phyloP scores from a whole-genome alignment of 2,329 filamentous ascomycete genomes.

The Colletotrichum agaves region DNA sequence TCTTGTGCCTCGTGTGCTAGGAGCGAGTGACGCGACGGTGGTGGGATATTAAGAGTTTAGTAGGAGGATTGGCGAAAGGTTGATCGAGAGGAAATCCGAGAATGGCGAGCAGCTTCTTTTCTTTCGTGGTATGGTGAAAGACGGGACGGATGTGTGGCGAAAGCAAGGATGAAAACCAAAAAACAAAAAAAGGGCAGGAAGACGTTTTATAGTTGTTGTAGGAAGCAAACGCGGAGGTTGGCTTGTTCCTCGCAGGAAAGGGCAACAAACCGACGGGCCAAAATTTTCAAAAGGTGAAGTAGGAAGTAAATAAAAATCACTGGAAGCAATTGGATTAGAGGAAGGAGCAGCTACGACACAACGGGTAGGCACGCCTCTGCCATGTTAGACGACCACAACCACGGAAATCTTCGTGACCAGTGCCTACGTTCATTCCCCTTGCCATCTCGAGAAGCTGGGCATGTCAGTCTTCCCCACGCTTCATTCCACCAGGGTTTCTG shows the following conservation, averaged over 20 bases:
- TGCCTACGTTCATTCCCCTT: background rate
- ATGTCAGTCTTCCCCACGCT: conserved; percentile 20
- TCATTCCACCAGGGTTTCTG: conserved; percentile 21
- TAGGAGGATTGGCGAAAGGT: background rate
- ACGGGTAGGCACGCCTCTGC: background rate
- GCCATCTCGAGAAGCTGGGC: background rate
- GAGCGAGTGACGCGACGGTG: conserved; percentile 4
- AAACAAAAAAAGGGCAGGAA: background rate
- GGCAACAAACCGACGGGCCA: conserved; percentile 6
- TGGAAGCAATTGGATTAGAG: conserved; percentile 11
- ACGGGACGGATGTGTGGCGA: conserved; percentile 23
- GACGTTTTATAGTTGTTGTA: conserved; percentile 23
- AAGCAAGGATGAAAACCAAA: background rate
- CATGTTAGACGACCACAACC: background rate
- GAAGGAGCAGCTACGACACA: background rate
- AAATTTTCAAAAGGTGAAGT: background rate
- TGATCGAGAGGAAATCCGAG: background rate
- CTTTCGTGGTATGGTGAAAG: background rate
- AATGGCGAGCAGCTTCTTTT: background rate
- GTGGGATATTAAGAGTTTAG: background rate
- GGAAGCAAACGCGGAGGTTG: background rate
- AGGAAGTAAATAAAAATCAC: background rate
- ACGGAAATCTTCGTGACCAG: conserved; percentile 5
- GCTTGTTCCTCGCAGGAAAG: background rate
- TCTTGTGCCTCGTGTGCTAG: conserved; percentile 5